phyloP scores from a whole-genome alignment of 192 early-diverging fungal species.

The Coemansia sp. region DNA sequence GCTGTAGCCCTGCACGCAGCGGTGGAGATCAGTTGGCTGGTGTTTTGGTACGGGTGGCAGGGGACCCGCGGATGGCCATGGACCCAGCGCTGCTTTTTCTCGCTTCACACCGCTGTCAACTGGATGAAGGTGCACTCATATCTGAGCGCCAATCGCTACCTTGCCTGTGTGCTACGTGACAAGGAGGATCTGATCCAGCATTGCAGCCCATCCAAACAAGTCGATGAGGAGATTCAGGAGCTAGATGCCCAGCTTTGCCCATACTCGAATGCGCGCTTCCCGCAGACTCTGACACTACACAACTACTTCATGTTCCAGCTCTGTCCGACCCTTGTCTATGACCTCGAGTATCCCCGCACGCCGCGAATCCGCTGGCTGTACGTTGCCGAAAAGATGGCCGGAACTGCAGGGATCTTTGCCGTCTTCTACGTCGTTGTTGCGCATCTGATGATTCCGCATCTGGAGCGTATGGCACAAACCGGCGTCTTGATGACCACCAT shows the following conservation, averaged over 20 bases:
- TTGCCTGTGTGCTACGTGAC: conserved; percentile 51
- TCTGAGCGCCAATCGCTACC: conserved; percentile 74
- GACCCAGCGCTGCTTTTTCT: conserved; percentile 88
- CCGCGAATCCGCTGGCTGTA: conserved; percentile 80
- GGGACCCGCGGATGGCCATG: conserved; percentile 77
- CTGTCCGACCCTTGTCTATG: conserved; percentile 90
- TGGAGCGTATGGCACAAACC: conserved; percentile 65
- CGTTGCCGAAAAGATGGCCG: conserved; percentile 81
- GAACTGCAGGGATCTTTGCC: conserved; percentile 77
- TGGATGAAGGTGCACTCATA: conserved; percentile 99
- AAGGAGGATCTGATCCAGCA: conserved; percentile 18
- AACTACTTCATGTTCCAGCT: conserved; percentile 90
- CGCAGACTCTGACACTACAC: conserved; percentile 74
- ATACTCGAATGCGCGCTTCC: conserved; percentile 64
- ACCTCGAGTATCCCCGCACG: conserved; percentile 91
- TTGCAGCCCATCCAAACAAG: conserved; percentile 16
- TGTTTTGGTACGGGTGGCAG: conserved; percentile 62
- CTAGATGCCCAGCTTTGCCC: conserved; percentile 62
- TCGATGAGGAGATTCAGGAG: conserved; percentile 18
- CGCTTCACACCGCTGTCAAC: conserved; percentile 86
- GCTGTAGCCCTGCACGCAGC: conserved; percentile 58
- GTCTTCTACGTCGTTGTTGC: conserved; percentile 86
- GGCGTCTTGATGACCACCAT: conserved; percentile 63
- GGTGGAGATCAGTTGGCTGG: conserved; percentile 63
- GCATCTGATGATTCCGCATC: conserved; percentile 82